Conservation (phyloP, 345 rosid genomes). For the Populus ilicifolia region DNA sequence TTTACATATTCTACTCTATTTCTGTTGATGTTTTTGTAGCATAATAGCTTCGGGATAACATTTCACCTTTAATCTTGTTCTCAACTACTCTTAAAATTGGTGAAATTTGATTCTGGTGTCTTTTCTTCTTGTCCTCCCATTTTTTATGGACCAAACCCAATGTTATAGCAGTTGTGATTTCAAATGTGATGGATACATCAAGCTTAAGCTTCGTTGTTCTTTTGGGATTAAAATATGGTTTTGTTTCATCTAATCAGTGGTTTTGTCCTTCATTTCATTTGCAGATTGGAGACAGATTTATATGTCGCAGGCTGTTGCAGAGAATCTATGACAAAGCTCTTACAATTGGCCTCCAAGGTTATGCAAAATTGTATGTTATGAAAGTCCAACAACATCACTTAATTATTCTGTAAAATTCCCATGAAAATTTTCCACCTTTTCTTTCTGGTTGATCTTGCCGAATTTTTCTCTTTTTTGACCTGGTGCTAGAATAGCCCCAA, state of each 20-base stretch:
- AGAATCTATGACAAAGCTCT: slow-evolving; percentile 80
- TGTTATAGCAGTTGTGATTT: not conserved
- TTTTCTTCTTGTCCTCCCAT: not conserved
- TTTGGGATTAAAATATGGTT: not conserved
- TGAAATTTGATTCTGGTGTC: not conserved
- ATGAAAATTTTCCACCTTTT: not conserved
- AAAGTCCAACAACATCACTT: not conserved
- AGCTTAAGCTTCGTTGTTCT: not conserved
- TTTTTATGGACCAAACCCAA: not conserved
- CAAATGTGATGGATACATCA: not conserved
- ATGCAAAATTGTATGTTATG: slow-evolving; percentile 74
- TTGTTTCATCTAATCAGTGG: not conserved
- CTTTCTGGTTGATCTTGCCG: not conserved
- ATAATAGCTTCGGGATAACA: not conserved
- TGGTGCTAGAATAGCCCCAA: too few species aligned
- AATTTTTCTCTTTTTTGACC: not conserved
- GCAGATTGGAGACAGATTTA: slow-evolving; percentile 89
- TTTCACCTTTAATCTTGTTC: not conserved
- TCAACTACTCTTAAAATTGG: not conserved
- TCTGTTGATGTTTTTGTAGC: not conserved
- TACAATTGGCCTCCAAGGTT: slow-evolving; percentile 82
- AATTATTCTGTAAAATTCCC: not conserved
- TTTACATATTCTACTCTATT: not conserved
- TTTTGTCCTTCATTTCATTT: slow-evolving; percentile 19
- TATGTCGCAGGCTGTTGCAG: slow-evolving; percentile 62